phyloP scores from a whole-genome alignment of 495 filamentous ascomycete species.

The Penicillium alfredii region DNA sequence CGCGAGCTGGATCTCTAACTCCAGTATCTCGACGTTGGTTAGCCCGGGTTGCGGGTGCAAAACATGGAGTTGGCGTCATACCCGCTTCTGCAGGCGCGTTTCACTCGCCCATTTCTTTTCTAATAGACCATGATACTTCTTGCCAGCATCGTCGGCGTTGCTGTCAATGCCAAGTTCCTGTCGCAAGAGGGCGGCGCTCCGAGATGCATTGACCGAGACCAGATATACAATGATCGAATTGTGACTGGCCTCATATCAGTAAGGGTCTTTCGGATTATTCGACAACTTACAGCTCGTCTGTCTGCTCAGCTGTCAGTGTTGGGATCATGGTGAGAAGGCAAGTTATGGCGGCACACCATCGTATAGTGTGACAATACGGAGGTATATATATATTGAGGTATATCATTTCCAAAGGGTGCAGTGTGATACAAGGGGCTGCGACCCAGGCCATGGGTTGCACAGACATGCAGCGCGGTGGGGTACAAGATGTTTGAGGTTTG shows the following conservation, averaged over 20 bases:
- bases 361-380: no score
- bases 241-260: constrained; percentile 49
- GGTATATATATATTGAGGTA: constrained; percentile 10
- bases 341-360: no score
- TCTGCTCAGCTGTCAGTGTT: constrained; percentile 60
- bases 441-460: no score
- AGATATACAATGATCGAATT: constrained; percentile 86
- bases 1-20: constrained; percentile 65
- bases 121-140: constrained; percentile 83
- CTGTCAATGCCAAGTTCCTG: constrained; percentile 53
- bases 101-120: constrained; percentile 97
- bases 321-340: background rate
- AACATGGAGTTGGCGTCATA: constrained; percentile 27
- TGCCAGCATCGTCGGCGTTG: constrained; percentile 69
- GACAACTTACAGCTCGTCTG: constrained; percentile 81
- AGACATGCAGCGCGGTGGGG: no score
- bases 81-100: constrained; percentile 85
- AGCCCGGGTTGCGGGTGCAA: background rate
- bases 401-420: background rate
- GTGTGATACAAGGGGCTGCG: no score
- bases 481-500: no score
- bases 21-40: constrained; percentile 64
- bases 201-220: constrained; percentile 58
- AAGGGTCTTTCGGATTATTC: no score
- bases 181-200: constrained; percentile 55